phyloP scores from a whole-genome alignment of 2,329 filamentous ascomycete species.

The Cladophialophora exuberans region DNA sequence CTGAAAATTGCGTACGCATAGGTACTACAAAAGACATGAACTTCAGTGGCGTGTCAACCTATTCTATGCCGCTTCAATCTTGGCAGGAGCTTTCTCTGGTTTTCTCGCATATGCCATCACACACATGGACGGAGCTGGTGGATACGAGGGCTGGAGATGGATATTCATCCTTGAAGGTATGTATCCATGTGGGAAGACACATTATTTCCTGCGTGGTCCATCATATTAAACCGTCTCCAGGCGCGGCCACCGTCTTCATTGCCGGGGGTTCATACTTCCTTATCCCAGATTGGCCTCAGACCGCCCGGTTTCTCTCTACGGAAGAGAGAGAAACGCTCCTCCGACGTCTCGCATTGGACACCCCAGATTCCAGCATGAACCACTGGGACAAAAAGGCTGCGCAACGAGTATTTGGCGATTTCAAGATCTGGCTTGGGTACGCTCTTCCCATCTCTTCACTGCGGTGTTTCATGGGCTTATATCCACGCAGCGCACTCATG shows the following conservation, averaged over 20 bases:
- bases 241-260: slow-evolving; percentile 45
- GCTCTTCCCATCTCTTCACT: too few species aligned
- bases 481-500: slow-evolving; percentile 25
- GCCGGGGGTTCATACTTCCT: slow-evolving; percentile 34
- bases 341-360: slow-evolving; percentile 33
- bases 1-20: background rate
- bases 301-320: slow-evolving; percentile 35
- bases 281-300: slow-evolving; percentile 38
- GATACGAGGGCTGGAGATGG: slow-evolving; percentile 53
- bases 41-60: background rate
- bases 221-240: slow-evolving; percentile 50
- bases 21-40: background rate
- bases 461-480: slow-evolving; percentile 15
- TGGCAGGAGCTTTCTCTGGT: slow-evolving; percentile 57
- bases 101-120: slow-evolving; percentile 55
- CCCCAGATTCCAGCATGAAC: slow-evolving; percentile 33
- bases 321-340: slow-evolving; percentile 42
- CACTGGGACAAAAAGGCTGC: slow-evolving; percentile 34
- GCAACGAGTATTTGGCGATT: slow-evolving; percentile 36
- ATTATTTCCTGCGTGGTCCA: slow-evolving; percentile 47
- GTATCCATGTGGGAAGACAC: too few species aligned
- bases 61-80: slow-evolving; percentile 50
- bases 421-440: slow-evolving; percentile 36
- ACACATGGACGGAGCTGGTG: slow-evolving; percentile 54
- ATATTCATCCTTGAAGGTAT: slow-evolving; percentile 59